Percentiles rank a stretch among this genome's conserved stretches.
phyloP scores from a whole-genome alignment of 306 rosid genomes.

The Medicago truncatula region MtrunA17r5.0-ANR NC_053043.1:41343001-41343500 shows the following conservation, averaged over 20 bases:
- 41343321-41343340: conserved; percentile 17
- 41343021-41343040: conserved; percentile 76
- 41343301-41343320: conserved; percentile 43
- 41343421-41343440: conserved; percentile 42
- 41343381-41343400: conserved; percentile 97
- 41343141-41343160: conserved; percentile 95
- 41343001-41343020: conserved; percentile 95
- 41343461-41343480: conserved; percentile 22
- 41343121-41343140: conserved; percentile 82
- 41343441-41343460: conserved; percentile 11
- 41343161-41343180: conserved; percentile 94
- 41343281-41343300: conserved; percentile 4
- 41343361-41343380: conserved; percentile 97
- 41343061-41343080: conserved; percentile 95
- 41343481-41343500: conserved; percentile 25
- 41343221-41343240: conserved; percentile 84
- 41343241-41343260: conserved; percentile 76
- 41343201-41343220: conserved; percentile 95
- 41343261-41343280: conserved; percentile 33
- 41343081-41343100: conserved; percentile 88
- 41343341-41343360: conserved; percentile 80
- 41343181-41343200: conserved; percentile 90
- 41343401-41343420: conserved; percentile 83
- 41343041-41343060: conserved; percentile 82
- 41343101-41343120: conserved; percentile 86